Evolutionary conservation across 164 flowering plant genomes (phyloP).

Genomic region (Annona squamosa): DNA sequence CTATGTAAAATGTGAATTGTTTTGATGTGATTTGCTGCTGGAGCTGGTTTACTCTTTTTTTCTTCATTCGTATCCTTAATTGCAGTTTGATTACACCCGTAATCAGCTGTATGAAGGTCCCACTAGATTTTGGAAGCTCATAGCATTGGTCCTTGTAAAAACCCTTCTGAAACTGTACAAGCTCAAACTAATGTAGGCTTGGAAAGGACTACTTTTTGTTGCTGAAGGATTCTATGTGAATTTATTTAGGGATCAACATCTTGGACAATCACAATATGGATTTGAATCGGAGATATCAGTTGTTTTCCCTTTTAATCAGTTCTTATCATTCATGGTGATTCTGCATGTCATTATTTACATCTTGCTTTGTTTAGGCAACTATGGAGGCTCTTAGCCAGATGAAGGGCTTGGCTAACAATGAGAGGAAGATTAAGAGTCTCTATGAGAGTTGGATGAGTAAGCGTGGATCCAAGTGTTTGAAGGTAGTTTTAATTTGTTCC

Average conservation of each 20-base stretch:
- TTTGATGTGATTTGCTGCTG: too few relatives aligned
- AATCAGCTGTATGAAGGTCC: too few relatives aligned
- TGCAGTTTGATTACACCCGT: too few relatives aligned
- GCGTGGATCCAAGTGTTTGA: conserved; percentile 22
- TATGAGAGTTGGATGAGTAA: conserved; percentile 56
- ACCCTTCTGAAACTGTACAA: too few relatives aligned
- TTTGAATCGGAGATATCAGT: background rate
- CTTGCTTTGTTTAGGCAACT: conserved; percentile 29
- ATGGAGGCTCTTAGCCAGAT: conserved; percentile 45
- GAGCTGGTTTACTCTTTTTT: too few relatives aligned
- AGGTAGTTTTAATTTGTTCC: conserved; percentile 1
- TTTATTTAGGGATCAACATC: background rate
- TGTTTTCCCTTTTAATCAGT: background rate
- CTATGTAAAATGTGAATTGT: too few relatives aligned
- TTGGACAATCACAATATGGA: background rate
- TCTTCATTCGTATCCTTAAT: too few relatives aligned
- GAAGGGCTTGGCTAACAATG: conserved; percentile 11
- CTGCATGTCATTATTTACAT: background rate
- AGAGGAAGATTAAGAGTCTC: conserved; percentile 25
- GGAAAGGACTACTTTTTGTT: too few relatives aligned
- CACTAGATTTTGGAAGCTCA: too few relatives aligned
- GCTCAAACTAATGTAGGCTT: too few relatives aligned
- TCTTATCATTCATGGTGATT: background rate
- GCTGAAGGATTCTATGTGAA: background rate
- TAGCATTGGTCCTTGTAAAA: too few relatives aligned